phyloP scores from a whole-genome alignment of 176 grass and related monocot genomes.

The Triticum urartu region DNA sequence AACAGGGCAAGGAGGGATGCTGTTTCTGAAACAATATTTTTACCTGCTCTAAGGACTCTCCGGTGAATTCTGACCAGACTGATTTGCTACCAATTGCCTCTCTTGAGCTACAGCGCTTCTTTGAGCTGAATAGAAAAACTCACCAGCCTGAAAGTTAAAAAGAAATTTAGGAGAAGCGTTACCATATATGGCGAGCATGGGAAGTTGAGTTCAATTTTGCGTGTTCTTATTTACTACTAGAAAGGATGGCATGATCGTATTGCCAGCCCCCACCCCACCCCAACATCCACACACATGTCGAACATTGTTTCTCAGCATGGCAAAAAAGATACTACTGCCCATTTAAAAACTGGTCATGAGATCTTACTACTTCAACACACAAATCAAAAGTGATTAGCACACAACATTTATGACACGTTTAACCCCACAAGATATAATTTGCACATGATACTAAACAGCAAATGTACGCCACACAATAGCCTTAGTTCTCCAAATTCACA shows the following conservation, averaged over 20 bases:
- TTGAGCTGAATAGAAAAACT: conserved; percentile 84
- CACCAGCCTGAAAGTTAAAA: conserved; percentile 61
- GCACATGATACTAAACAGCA: neutral
- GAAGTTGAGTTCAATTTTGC: neutral
- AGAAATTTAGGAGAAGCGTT: conserved; percentile 22
- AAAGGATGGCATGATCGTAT: neutral
- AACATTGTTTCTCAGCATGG: neutral
- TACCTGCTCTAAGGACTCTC: conserved; percentile 81
- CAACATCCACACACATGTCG: neutral
- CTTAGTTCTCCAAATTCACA: neutral
- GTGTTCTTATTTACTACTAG: neutral
- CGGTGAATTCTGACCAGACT: conserved; percentile 60
- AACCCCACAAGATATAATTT: neutral
- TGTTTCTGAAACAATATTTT: conserved; percentile 11
- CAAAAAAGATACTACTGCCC: neutral
- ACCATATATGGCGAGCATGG: neutral
- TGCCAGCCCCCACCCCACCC: neutral
- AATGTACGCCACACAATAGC: neutral
- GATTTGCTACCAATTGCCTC: conserved; percentile 61
- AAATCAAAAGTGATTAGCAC: neutral
- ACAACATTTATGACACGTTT: conserved; percentile 2
- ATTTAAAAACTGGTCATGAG: neutral
- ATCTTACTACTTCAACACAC: neutral
- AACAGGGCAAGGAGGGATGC: neutral
- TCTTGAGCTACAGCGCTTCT: conserved; percentile 78